Conservation (phyloP, 2,329 filamentous ascomycete species). For the Colletotrichum kahawae region DNA sequence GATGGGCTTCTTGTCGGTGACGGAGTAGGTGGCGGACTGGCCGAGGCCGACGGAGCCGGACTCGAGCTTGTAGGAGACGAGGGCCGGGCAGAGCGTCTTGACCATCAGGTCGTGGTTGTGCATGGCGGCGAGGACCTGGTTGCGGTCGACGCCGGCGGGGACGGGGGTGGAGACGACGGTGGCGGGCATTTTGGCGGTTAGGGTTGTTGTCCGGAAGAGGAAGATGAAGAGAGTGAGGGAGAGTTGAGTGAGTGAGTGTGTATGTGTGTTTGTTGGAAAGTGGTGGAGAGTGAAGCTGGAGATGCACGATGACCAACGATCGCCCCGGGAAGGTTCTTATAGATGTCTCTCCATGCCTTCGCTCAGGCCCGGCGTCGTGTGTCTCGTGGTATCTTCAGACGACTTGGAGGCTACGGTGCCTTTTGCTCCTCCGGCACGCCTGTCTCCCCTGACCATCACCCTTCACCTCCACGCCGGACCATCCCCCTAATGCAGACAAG, state of each 20-base stretch:
- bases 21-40: conserved; percentile 18
- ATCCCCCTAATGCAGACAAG: not conserved
- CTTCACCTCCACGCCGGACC: not conserved
- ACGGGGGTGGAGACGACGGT: conserved; percentile 13
- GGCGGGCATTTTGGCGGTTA: conserved; percentile 14
- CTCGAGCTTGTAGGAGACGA: conserved; percentile 17
- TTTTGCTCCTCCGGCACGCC: not conserved
- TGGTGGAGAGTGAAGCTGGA: not conserved
- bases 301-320: not conserved
- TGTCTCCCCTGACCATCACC: not conserved
- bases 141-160: conserved; percentile 11
- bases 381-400: not conserved
- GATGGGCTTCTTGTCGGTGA: conserved; percentile 22
- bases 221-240: not conserved
- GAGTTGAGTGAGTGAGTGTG: not conserved
- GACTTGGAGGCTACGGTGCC: not conserved
- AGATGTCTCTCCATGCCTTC: not conserved
- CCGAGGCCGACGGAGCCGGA: conserved; percentile 6
- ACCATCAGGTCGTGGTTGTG: conserved; percentile 22
- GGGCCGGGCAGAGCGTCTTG: conserved; percentile 19
- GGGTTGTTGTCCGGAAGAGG: too few relatives aligned
- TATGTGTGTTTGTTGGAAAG: not conserved
- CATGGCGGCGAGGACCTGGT: conserved; percentile 9
- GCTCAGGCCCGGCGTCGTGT: not conserved
- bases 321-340: conserved; percentile 8